Conservation (phyloP, 2,329 filamentous ascomycete species). For the Neurospora sp. region DNA sequence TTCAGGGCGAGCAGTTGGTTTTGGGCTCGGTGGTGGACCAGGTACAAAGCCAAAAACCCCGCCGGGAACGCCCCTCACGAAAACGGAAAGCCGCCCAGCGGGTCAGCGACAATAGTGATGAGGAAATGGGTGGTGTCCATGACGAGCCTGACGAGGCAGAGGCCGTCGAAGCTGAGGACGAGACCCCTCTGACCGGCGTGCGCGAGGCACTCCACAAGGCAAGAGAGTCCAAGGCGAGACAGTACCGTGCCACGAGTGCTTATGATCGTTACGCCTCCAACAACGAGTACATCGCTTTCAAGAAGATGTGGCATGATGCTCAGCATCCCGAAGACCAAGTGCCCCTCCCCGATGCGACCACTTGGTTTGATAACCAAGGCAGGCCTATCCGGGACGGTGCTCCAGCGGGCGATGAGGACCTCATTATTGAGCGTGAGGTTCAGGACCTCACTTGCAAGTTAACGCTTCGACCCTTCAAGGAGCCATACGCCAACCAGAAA, state of each 20-base stretch:
- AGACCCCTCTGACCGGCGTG: slow-evolving; percentile 21
- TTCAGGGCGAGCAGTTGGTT: slow-evolving; percentile 38
- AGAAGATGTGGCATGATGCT: slow-evolving; percentile 47
- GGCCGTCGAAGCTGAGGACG: slow-evolving; percentile 15
- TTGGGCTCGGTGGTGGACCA: slow-evolving; percentile 27
- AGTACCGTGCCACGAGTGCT: slow-evolving; percentile 32
- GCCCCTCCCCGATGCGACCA: slow-evolving; percentile 40
- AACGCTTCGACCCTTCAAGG: slow-evolving; percentile 51
- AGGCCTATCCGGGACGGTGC: slow-evolving; percentile 25
- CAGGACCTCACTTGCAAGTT: slow-evolving; percentile 62
- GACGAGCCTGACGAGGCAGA: slow-evolving; percentile 18
- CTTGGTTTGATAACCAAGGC: slow-evolving; percentile 43
- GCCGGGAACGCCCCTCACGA: slow-evolving; percentile 9
- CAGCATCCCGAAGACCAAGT: slow-evolving; percentile 38
- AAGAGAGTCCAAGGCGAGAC: slow-evolving; percentile 27
- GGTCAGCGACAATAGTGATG: slow-evolving; percentile 5
- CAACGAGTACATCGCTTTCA: slow-evolving; percentile 52
- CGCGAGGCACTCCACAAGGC: slow-evolving; percentile 26
- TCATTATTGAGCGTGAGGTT: slow-evolving; percentile 54
- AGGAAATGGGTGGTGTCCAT: slow-evolving; percentile 17
- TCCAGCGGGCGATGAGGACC: slow-evolving; percentile 43
- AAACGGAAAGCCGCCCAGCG: slow-evolving; percentile 11
- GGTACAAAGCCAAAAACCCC: slow-evolving; percentile 15
- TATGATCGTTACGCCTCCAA: slow-evolving; percentile 43
- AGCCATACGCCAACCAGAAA: slow-evolving; percentile 56